Evolutionary conservation across 2,329 filamentous ascomycete genomes (phyloP).

Genomic region (Aureobasidium zeae): DNA sequence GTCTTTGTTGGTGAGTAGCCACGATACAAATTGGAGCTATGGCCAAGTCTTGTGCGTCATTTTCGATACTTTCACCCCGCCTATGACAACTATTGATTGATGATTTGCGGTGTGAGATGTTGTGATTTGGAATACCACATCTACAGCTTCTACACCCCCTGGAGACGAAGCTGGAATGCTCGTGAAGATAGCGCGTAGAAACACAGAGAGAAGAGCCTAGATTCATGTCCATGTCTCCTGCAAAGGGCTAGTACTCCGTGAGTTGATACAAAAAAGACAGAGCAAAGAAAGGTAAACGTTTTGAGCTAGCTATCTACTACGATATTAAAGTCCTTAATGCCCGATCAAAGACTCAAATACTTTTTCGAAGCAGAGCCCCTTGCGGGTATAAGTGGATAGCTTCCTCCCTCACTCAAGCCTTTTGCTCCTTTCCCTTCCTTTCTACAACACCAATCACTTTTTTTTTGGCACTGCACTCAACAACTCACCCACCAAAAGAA

Average conservation of each 20-base stretch:
- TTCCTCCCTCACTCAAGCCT: not conserved
- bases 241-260: not conserved
- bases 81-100: not conserved
- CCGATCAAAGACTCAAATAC: constrained; percentile 3
- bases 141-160: not conserved
- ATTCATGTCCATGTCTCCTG: not conserved
- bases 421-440: not conserved
- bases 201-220: too few relatives aligned
- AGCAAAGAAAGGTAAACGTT: not conserved
- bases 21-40: too few relatives aligned
- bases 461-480: not conserved
- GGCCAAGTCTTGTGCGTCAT: not conserved
- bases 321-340: not conserved
- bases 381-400: constrained; percentile 6
- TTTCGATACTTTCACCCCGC: not conserved
- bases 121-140: constrained; percentile 4
- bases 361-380: not conserved
- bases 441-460: not conserved
- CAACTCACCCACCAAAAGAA: not conserved
- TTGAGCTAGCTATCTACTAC: not conserved
- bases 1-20: too few relatives aligned
- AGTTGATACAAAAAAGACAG: not conserved
- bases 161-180: not conserved
- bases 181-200: not conserved
- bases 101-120: not conserved